These are phyloP conservation scores for Arctium lappa DNA, from an alignment of 129 eudicot genomes.

Conservation along the genomic window DNA sequence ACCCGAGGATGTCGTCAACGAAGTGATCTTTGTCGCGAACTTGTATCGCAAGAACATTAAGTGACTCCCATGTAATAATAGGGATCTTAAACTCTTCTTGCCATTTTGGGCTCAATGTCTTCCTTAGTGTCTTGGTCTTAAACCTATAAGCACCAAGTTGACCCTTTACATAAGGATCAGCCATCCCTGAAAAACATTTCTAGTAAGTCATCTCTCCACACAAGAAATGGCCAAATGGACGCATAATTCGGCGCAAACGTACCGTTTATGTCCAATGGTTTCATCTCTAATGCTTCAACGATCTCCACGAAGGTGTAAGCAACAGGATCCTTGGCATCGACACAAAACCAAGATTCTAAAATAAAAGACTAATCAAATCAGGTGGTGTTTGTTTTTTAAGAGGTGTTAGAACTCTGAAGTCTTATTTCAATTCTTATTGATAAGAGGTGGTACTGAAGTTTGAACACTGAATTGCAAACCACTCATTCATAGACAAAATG, in stretches of 20 bases:
- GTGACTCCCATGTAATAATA: slow-evolving; percentile 74
- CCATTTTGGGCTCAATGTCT: slow-evolving; percentile 87
- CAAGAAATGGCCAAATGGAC: not conserved
- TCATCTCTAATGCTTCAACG: slow-evolving; percentile 76
- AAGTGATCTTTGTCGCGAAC: slow-evolving; percentile 81
- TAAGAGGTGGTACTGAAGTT: not conserved
- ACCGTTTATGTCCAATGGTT: slow-evolving; percentile 86
- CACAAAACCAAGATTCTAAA: slow-evolving; percentile 77
- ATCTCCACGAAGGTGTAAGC: slow-evolving; percentile 73
- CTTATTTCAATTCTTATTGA: not conserved
- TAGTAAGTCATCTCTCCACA: not conserved
- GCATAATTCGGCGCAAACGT: slow-evolving; percentile 5
- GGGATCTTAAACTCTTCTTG: slow-evolving; percentile 89
- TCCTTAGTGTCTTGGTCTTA: slow-evolving; percentile 71
- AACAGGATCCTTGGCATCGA: slow-evolving; percentile 83
- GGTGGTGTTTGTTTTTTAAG: not conserved
- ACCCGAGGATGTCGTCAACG: slow-evolving; percentile 81
- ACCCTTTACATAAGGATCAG: slow-evolving; percentile 92
- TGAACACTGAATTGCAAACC: not conserved
- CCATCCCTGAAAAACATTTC: slow-evolving; percentile 57
- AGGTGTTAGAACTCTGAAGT: not conserved
- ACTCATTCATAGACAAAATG: too few relatives aligned
- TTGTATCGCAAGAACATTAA: slow-evolving; percentile 60
- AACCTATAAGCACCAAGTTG: slow-evolving; percentile 86
- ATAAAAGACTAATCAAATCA: not conserved